These are phyloP conservation scores for Blastosporella zonata DNA, from an alignment of 1,284 basidiomycete genomes.

Conservation along the genomic window DNA sequence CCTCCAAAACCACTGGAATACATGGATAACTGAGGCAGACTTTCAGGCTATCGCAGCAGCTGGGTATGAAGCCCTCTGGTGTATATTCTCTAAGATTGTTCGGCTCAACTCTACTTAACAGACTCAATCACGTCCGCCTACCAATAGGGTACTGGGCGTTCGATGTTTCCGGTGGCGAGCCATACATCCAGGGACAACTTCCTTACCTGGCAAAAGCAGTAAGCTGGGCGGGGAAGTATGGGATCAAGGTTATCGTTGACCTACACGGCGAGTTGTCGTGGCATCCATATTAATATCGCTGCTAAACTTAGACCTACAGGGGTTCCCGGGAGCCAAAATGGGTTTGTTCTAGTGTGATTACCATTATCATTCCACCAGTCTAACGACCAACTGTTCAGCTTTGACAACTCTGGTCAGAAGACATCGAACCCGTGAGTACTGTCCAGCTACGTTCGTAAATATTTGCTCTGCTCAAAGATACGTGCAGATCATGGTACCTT, in stretches of 20 bases:
- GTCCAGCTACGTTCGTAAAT: not conserved
- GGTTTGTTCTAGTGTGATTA: constrained; percentile 38
- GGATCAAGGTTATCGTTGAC: constrained; percentile 81
- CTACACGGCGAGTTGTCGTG: constrained; percentile 56
- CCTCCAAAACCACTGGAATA: constrained; percentile 73
- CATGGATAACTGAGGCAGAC: constrained; percentile 79
- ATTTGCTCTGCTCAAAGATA: constrained; percentile 7
- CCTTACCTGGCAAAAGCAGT: constrained; percentile 74
- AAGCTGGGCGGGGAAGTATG: constrained; percentile 73
- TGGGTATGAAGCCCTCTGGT: constrained; percentile 45
- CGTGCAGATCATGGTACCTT: constrained; percentile 60
- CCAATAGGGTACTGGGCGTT: constrained; percentile 95
- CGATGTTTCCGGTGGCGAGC: constrained; percentile 76
- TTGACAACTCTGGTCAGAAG: constrained; percentile 83
- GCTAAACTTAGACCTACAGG: constrained; percentile 26
- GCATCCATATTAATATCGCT: not conserved
- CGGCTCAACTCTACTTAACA: constrained; percentile 25
- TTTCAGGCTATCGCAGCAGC: constrained; percentile 72
- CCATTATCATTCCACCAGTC: not conserved
- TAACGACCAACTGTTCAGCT: constrained; percentile 39
- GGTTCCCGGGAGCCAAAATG: constrained; percentile 80
- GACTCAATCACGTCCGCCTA: constrained; percentile 81
- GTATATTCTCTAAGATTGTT: constrained; percentile 20
- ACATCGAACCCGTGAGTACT: constrained; percentile 48
- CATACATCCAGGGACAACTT: constrained; percentile 80